Conservation (phyloP, 148 eudicot genomes). For the Camellia japonica region DNA sequence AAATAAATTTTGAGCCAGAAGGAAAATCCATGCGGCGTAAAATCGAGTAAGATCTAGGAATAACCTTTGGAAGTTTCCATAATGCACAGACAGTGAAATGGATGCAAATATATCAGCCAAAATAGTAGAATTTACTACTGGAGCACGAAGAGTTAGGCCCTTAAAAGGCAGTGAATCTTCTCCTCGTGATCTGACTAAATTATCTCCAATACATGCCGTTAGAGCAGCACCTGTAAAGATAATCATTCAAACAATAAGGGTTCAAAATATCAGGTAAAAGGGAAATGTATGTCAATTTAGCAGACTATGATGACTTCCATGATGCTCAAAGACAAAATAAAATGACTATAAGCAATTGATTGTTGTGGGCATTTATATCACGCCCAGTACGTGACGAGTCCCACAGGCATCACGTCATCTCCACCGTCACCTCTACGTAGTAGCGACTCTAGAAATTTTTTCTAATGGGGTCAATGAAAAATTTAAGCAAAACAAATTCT, state of each 20-base stretch:
- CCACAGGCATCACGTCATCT: no score
- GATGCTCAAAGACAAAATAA: neutral
- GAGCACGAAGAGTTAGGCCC: slow-evolving; percentile 39
- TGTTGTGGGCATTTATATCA: no score
- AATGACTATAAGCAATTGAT: neutral
- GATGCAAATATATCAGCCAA: slow-evolving; percentile 65
- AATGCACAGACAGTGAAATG: slow-evolving; percentile 66
- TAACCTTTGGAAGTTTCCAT: slow-evolving; percentile 76
- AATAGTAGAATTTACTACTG: slow-evolving; percentile 48
- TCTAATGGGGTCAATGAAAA: no score
- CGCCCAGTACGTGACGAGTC: no score
- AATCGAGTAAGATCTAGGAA: slow-evolving; percentile 71
- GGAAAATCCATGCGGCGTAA: slow-evolving; percentile 66
- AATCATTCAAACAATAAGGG: neutral
- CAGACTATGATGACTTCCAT: neutral
- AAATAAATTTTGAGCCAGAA: slow-evolving; percentile 69
- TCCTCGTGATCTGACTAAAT: slow-evolving; percentile 35
- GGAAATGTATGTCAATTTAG: neutral
- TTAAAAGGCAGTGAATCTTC: slow-evolving; percentile 39
- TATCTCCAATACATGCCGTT: slow-evolving; percentile 60
- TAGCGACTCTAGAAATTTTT: no score
- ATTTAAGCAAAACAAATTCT: no score
- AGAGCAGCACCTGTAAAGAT: slow-evolving; percentile 56
- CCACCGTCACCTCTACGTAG: no score
- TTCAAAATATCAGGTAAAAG: neutral